Evolutionary conservation across 768 basidiomycete genomes (phyloP), one percentile per base, ranked within the genome.

Genomic region (Phylloporus sp.): DNA sequence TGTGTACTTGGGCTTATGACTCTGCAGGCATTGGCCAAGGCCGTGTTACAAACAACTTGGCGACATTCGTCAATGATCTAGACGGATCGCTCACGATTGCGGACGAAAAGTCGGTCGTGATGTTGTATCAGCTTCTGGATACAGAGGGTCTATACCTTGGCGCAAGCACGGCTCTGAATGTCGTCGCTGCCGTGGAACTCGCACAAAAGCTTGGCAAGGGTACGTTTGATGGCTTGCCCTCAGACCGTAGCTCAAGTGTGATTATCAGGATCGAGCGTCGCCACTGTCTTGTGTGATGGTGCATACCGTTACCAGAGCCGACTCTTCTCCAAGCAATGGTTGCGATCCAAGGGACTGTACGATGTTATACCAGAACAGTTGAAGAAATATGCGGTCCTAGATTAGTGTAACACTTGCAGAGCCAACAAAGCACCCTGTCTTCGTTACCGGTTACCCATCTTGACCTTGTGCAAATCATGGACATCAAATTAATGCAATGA

Each of bases 301-400:
- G 97, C 97, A 40, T 95, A 98, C 64, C 81, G 97, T 64, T 97
- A 99, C 65, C 97, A 98, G 73, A 95, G 91, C 54, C 81, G 97
- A 11, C 73, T 99, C 31, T 99, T 99, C 74, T 97, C 94, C 15
- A 88, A 88, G 67, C 81, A 82, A 59, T 99, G 97, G 97, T 72
- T 99, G 42, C 75, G 84, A 64, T 74, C 79, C 31, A 98, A 98
- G 67, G 84, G 79, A 0, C 73, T 99, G 45, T 77, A 80, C 36
- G 74, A 79, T 29, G 84, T 86, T 22, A 91, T 99, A 62, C 95
- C 97, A 2, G 76, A 80, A 42, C 79, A 89, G 57, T 69, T 98
- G 55, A 86, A 83, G 69, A 95, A 95, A 67, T 98, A 99, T 64
- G 80, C 84, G 54, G 91, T 97, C 29, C 71, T 99, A 55, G 84